phyloP scores from a whole-genome alignment of 768 basidiomycete genomes.

The Suillus occidentalis region DNA sequence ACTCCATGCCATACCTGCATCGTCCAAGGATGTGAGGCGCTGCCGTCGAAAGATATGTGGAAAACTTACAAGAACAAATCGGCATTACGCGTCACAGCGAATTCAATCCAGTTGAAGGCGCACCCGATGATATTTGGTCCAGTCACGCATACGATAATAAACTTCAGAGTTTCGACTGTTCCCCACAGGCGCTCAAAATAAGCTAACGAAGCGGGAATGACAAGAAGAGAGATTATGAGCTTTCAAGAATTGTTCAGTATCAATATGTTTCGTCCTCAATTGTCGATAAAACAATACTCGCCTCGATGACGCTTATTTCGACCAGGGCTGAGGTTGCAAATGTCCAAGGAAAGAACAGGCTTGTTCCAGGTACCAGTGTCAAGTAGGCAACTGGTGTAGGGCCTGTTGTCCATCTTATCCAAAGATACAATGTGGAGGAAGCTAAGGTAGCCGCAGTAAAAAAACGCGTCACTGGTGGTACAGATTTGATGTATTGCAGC shows the following conservation, averaged over 20 bases:
- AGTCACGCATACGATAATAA: conserved; percentile 76
- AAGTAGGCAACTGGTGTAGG: conserved; percentile 59
- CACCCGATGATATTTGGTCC: conserved; percentile 88
- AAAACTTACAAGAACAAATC: conserved; percentile 75
- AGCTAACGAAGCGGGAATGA: conserved; percentile 79
- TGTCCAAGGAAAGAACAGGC: conserved; percentile 90
- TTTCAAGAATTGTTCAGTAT: conserved; percentile 31
- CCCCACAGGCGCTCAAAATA: conserved; percentile 98
- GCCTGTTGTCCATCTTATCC: conserved; percentile 57
- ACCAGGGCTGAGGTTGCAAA: conserved; percentile 87
- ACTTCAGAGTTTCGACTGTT: conserved; percentile 78
- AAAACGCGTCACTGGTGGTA: conserved; percentile 76
- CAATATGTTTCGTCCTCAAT: conserved; percentile 6
- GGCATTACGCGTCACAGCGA: conserved; percentile 62
- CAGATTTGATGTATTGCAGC: conserved; percentile 62
- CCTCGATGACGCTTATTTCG: conserved; percentile 83
- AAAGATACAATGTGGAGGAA: conserved; percentile 60
- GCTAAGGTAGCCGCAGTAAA: conserved; percentile 64
- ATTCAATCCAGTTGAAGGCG: conserved; percentile 88
- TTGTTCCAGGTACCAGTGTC: conserved; percentile 77
- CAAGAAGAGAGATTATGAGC: conserved; percentile 75
- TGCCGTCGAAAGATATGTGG: conserved; percentile 8
- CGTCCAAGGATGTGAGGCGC: conserved; percentile 14
- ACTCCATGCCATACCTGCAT: conserved; percentile 81
- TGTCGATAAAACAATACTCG: conserved; percentile 36